Conservation (phyloP, 2,329 filamentous ascomycete species). For the Zalaria sp. region DNA sequence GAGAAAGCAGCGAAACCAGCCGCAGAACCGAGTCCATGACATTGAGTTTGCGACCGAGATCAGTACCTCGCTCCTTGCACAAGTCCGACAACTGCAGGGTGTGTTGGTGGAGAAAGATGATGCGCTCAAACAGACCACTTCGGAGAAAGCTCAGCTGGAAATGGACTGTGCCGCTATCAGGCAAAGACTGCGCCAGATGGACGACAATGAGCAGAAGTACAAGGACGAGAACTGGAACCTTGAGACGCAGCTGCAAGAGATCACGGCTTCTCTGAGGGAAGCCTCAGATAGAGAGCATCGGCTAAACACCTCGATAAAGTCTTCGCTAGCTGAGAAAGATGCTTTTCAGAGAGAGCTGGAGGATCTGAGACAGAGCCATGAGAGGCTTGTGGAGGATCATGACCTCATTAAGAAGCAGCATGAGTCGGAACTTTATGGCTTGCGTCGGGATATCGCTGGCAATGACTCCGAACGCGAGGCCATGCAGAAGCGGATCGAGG, state of each 20-base stretch:
- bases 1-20: conserved; percentile 80
- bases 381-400: conserved; percentile 72
- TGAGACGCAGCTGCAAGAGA: conserved; percentile 81
- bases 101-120: conserved; percentile 81
- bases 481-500: conserved; percentile 75
- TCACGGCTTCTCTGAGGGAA: conserved; percentile 59
- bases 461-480: conserved; percentile 66
- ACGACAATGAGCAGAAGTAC: conserved; percentile 90
- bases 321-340: conserved; percentile 61
- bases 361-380: conserved; percentile 67
- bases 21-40: conserved; percentile 76
- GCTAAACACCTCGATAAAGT: conserved; percentile 57
- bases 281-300: conserved; percentile 71
- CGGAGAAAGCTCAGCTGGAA: conserved; percentile 68
- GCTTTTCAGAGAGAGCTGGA: conserved; percentile 74
- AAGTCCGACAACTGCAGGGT: conserved; percentile 79
- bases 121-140: conserved; percentile 57
- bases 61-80: conserved; percentile 83
- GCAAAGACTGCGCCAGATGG: conserved; percentile 66
- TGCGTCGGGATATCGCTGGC: conserved; percentile 65
- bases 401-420: conserved; percentile 63
- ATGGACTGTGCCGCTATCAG: conserved; percentile 66
- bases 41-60: conserved; percentile 99
- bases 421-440: conserved; percentile 73
- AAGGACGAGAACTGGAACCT: conserved; percentile 99